These are phyloP conservation scores for Alternaria consortialis DNA, from an alignment of 2,329 filamentous ascomycete species.

Conservation along the genomic window DNA sequence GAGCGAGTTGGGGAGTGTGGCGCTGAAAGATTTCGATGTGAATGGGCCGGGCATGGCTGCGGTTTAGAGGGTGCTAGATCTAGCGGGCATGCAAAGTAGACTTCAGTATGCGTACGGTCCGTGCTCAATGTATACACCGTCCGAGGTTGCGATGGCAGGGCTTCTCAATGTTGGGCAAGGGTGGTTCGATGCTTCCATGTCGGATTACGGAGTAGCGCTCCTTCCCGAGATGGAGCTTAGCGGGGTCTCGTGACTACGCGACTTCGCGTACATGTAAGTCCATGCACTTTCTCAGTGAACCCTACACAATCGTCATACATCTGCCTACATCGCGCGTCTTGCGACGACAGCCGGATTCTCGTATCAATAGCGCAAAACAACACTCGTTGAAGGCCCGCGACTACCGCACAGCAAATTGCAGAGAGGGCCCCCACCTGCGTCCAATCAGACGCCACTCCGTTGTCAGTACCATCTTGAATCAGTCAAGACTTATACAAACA, in stretches of 20 bases:
- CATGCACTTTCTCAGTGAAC: slow-evolving; percentile 2
- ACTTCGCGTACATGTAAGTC: slow-evolving; percentile 26
- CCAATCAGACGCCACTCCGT: slow-evolving; percentile 12
- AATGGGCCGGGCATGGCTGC: slow-evolving; percentile 66
- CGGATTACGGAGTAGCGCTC: slow-evolving; percentile 17
- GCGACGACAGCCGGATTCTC: background rate
- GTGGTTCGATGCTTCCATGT: slow-evolving; percentile 14
- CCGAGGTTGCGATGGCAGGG: background rate
- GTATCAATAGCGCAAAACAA: background rate
- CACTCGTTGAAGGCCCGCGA: background rate
- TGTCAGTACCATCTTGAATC: background rate
- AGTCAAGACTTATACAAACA: background rate
- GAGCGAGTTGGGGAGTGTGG: slow-evolving; percentile 67
- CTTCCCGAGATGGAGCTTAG: slow-evolving; percentile 27
- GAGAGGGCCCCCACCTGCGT: background rate
- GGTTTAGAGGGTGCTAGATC: background rate
- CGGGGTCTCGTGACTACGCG: slow-evolving; percentile 36
- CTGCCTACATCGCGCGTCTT: background rate
- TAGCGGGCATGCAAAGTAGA: background rate
- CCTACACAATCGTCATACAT: background rate
- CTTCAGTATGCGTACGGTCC: background rate
- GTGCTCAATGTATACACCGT: background rate
- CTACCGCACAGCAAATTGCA: background rate
- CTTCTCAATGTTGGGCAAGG: background rate
- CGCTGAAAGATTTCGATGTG: slow-evolving; percentile 65